Percentiles rank a stretch among this genome's conserved stretches.
Evolutionary conservation across 805 yeast genomes (phyloP).

Genomic region (Ogataea degrootiae): DNA sequence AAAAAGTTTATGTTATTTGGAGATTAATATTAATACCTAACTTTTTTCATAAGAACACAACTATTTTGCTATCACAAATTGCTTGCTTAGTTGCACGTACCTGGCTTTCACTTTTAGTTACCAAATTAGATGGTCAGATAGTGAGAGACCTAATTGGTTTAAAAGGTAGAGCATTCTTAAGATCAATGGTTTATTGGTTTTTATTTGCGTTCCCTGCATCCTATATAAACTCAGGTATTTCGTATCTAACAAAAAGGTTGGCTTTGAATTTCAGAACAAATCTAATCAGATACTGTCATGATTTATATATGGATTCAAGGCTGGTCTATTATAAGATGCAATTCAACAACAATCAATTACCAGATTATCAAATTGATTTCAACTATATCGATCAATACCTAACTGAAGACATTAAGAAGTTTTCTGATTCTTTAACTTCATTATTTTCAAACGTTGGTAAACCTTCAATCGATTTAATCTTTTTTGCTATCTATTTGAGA

Average conservation of each 20-base stretch:
- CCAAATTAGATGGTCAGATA: slow-evolving; percentile 87
- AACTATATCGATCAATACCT: slow-evolving; percentile 83
- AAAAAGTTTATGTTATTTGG: slow-evolving; percentile 74
- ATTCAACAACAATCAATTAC: slow-evolving; percentile 42
- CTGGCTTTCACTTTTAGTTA: slow-evolving; percentile 79
- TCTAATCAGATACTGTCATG: slow-evolving; percentile 82
- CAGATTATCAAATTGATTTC: slow-evolving; percentile 31
- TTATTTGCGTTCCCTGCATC: slow-evolving; percentile 89
- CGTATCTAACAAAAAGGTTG: slow-evolving; percentile 68
- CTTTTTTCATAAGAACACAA: slow-evolving; percentile 60
- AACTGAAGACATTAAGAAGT: slow-evolving; percentile 77
- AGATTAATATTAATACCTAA: slow-evolving; percentile 71
- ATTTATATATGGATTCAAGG: slow-evolving; percentile 74
- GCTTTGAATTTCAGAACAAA: slow-evolving; percentile 82
- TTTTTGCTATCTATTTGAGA: slow-evolving; percentile 78
- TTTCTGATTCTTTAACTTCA: slow-evolving; percentile 75
- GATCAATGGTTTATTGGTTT: slow-evolving; percentile 84
- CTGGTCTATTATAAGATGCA: slow-evolving; percentile 80
- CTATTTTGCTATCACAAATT: slow-evolving; percentile 64
- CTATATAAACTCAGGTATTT: slow-evolving; percentile 86
- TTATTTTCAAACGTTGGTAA: slow-evolving; percentile 87
- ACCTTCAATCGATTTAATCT: slow-evolving; percentile 80
- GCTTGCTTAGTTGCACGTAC: slow-evolving; percentile 75
- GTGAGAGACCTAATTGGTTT: slow-evolving; percentile 85
- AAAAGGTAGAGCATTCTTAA: slow-evolving; percentile 63